Conservation (phyloP, 164 flowering plant species). For the Buxus sempervirens region DNA sequence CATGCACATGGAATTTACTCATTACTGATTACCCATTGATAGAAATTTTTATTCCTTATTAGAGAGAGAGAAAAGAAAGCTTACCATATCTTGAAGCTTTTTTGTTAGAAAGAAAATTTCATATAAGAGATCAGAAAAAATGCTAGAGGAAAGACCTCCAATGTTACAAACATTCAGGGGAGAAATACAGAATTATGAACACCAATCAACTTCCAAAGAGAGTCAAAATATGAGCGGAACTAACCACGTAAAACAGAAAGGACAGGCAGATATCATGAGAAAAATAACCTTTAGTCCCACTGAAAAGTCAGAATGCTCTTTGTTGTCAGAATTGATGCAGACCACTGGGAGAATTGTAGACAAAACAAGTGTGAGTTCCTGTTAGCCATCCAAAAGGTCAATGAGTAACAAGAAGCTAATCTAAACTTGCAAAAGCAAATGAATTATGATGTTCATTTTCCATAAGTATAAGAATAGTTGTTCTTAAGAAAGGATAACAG, state of each 20-base stretch:
- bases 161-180: not conserved
- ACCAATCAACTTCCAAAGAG: not conserved
- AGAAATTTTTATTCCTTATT: not conserved
- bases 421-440: not conserved
- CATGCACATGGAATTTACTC: too few relatives aligned
- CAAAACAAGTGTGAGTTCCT: conserved; percentile 75
- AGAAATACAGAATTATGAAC: not conserved
- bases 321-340: conserved; percentile 51
- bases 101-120: not conserved
- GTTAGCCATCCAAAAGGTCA: conserved; percentile 18
- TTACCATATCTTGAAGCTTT: not conserved
- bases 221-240: not conserved
- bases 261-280: not conserved
- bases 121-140: not conserved
- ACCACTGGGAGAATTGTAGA: conserved; percentile 87
- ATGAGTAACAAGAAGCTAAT: not conserved
- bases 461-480: not conserved
- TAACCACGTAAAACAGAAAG: not conserved
- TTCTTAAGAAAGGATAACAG: not conserved
- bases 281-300: conserved; percentile 72
- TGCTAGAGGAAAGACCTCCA: not conserved
- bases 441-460: not conserved
- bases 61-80: conserved; percentile 4
- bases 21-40: too few relatives aligned
- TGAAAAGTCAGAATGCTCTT: conserved; percentile 58